A percentile compares a stretch with the other conserved stretches of the same genome.
These are phyloP conservation scores for Penicillium lagena DNA, from an alignment of 495 filamentous ascomycete species.

Conservation along the genomic window DNA sequence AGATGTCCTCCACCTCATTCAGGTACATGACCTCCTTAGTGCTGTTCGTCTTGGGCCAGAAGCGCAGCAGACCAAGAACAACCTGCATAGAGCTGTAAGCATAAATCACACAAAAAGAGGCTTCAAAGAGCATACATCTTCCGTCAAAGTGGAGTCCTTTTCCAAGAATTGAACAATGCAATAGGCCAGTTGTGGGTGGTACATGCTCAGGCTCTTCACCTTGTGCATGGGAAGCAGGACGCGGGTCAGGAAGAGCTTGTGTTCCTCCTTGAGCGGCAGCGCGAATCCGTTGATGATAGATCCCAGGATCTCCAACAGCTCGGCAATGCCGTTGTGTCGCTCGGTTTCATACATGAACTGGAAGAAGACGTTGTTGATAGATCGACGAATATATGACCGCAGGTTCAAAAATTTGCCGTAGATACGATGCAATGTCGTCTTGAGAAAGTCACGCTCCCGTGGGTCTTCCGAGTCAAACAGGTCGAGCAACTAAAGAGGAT, in stretches of 20 bases:
- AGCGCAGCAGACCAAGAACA: slow-evolving; percentile 87
- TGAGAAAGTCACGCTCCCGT: slow-evolving; percentile 93
- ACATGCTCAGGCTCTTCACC: slow-evolving; percentile 99
- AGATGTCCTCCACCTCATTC: slow-evolving; percentile 99
- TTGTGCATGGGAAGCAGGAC: slow-evolving; percentile 94
- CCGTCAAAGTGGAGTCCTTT: slow-evolving; percentile 93
- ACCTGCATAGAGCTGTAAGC: slow-evolving; percentile 47
- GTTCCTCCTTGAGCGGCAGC: slow-evolving; percentile 94
- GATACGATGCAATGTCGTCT: slow-evolving; percentile 96
- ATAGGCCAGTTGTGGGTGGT: slow-evolving; percentile 96
- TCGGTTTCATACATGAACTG: slow-evolving; percentile 99
- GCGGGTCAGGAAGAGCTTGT: slow-evolving; percentile 94
- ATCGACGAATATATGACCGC: slow-evolving; percentile 91
- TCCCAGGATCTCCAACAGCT: slow-evolving; percentile 92
- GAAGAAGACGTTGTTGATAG: slow-evolving; percentile 99
- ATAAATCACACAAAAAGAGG: neutral
- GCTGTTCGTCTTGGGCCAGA: slow-evolving; percentile 99
- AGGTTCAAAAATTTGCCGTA: slow-evolving; percentile 99
- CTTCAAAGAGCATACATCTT: slow-evolving; percentile 58
- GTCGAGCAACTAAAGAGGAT: slow-evolving; percentile 65
- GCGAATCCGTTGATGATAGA: slow-evolving; percentile 99
- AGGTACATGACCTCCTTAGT: slow-evolving; percentile 99
- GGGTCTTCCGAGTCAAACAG: slow-evolving; percentile 99
- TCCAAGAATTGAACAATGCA: slow-evolving; percentile 99
- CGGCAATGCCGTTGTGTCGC: slow-evolving; percentile 95